Conservation (phyloP, 441 rosid species). For the Populus hybrid region DNA sequence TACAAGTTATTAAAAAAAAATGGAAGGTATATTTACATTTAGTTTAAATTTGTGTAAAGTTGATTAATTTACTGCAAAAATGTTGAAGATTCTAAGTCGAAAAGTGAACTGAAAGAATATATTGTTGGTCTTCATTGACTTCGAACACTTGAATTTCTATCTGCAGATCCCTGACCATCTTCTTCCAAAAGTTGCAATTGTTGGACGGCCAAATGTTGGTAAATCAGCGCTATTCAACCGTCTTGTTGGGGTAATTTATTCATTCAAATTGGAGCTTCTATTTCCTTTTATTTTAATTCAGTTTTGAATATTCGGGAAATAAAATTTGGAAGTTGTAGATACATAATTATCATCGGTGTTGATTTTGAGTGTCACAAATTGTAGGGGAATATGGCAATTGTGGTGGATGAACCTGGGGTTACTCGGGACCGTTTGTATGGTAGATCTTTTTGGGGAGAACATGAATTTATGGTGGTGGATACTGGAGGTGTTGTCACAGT, state of each 20-base stretch:
- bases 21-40: neutral
- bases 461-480: constrained; percentile 85
- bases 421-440: constrained; percentile 95
- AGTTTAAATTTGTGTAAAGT: neutral
- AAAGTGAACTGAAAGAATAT: neutral
- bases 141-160: constrained; percentile 16
- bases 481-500: constrained; percentile 91
- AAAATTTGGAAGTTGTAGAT: neutral
- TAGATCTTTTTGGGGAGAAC: constrained; percentile 80
- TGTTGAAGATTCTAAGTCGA: neutral
- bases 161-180: constrained; percentile 82
- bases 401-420: constrained; percentile 97
- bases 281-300: neutral
- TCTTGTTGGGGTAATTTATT: constrained; percentile 71
- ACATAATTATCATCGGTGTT: neutral
- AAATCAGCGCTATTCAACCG: constrained; percentile 95
- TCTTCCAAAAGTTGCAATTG: constrained; percentile 78
- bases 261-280: neutral
- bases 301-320: neutral
- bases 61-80: neutral
- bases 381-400: constrained; percentile 85
- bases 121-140: neutral
- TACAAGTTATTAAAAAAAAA: too few relatives aligned
- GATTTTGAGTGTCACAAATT: constrained; percentile 2
- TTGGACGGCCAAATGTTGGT: constrained; percentile 97